Conservation (phyloP, 225 moss, liverwort and hornwort species). For the Marchantia paleacea region DNA sequence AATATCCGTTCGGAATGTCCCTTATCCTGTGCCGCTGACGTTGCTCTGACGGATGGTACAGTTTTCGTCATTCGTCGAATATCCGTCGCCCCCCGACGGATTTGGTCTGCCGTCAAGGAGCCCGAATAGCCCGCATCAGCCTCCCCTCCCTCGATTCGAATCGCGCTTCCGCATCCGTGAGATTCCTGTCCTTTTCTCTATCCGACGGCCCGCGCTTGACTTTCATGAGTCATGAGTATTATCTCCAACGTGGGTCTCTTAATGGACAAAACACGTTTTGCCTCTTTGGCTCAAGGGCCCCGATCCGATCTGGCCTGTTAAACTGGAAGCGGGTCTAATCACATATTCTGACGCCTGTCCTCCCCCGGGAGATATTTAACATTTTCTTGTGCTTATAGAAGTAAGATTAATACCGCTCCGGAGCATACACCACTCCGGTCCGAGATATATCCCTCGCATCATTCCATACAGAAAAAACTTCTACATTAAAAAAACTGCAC, state of each 20-base stretch:
- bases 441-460: too few species aligned
- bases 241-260: neutral
- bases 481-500: too few species aligned
- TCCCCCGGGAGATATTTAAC: too few species aligned
- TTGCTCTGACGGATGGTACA: constrained; percentile 11
- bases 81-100: neutral
- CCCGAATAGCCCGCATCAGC: too few species aligned
- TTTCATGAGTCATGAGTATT: neutral
- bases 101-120: neutral
- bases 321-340: too few species aligned
- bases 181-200: neutral
- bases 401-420: too few species aligned
- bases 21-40: constrained; percentile 23
- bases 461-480: too few species aligned
- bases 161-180: neutral
- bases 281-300: neutral
- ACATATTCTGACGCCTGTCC: too few species aligned
- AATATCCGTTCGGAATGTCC: constrained; percentile 24
- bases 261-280: neutral
- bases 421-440: too few species aligned
- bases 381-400: too few species aligned
- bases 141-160: neutral
- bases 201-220: neutral
- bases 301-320: too few species aligned
- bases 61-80: constrained; percentile 10